Conservation (phyloP, 129 eudicot species). For the Artemisia argyi region DNA sequence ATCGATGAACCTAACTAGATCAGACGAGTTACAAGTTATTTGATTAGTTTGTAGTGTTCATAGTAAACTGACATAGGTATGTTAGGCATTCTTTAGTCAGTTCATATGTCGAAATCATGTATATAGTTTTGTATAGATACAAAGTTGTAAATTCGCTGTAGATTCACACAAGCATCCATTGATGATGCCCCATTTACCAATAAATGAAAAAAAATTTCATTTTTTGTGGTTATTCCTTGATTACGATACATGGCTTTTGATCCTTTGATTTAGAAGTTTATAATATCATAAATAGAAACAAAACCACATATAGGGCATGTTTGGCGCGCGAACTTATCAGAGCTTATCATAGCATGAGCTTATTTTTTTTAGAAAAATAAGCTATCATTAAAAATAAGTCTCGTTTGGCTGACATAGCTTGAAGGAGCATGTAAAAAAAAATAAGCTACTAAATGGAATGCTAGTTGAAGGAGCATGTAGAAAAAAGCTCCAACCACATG, state of each 20-base stretch:
- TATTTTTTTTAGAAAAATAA: too few relatives aligned
- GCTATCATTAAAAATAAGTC: too few relatives aligned
- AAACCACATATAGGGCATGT: too few relatives aligned
- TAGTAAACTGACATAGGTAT: constrained; percentile 20
- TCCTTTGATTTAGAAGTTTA: neutral
- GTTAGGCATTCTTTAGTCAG: constrained; percentile 27
- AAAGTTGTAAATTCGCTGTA: constrained; percentile 22
- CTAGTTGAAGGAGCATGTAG: too few relatives aligned
- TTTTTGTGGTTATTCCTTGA: constrained; percentile 23
- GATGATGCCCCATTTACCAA: constrained; percentile 27
- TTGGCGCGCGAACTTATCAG: too few relatives aligned
- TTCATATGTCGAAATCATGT: constrained; percentile 12
- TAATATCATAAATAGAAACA: too few relatives aligned
- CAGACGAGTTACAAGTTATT: constrained; percentile 10
- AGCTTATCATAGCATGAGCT: too few relatives aligned
- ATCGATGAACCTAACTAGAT: neutral
- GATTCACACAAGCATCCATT: constrained; percentile 7
- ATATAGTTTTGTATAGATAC: constrained; percentile 25
- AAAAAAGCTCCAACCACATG: too few relatives aligned
- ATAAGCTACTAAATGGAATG: too few relatives aligned
- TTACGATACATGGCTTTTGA: constrained; percentile 11
- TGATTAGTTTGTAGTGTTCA: constrained; percentile 13
- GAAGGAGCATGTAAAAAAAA: too few relatives aligned
- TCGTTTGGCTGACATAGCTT: too few relatives aligned
- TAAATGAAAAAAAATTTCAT: constrained; percentile 9